phyloP scores from a whole-genome alignment of 129 eudicot genomes.

The Flaveria sonorensis region DNA sequence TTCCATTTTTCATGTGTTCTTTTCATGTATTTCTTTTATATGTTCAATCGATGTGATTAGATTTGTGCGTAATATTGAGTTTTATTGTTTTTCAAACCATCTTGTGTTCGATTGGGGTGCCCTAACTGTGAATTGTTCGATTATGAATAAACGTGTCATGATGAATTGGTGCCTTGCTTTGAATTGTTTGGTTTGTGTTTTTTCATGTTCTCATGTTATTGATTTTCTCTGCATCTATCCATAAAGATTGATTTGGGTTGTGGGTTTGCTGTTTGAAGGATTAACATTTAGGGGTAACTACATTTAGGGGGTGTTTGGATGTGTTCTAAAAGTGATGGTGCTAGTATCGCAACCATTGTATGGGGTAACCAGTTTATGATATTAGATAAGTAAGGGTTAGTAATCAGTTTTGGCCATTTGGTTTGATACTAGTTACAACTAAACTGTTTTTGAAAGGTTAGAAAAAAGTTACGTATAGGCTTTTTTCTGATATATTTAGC shows the following conservation, averaged over 20 bases:
- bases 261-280: background rate
- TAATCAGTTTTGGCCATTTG: too few species aligned
- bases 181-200: background rate
- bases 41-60: background rate
- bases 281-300: too few species aligned
- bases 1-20: background rate
- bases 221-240: background rate
- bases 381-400: too few species aligned
- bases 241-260: background rate
- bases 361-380: background rate
- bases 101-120: background rate
- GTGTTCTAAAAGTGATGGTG: background rate
- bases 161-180: constrained; percentile 15
- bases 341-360: background rate
- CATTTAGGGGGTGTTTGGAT: too few species aligned
- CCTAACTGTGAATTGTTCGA: constrained; percentile 7
- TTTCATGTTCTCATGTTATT: background rate
- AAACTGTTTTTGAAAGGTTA: background rate
- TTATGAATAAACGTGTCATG: background rate
- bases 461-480: background rate
- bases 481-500: background rate
- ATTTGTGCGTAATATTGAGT: constrained; percentile 10
- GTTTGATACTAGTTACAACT: background rate
- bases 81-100: background rate
- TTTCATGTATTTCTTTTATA: background rate